phyloP scores from a whole-genome alignment of 257 asterid genomes.

The Nicotiana tabacum region DNA sequence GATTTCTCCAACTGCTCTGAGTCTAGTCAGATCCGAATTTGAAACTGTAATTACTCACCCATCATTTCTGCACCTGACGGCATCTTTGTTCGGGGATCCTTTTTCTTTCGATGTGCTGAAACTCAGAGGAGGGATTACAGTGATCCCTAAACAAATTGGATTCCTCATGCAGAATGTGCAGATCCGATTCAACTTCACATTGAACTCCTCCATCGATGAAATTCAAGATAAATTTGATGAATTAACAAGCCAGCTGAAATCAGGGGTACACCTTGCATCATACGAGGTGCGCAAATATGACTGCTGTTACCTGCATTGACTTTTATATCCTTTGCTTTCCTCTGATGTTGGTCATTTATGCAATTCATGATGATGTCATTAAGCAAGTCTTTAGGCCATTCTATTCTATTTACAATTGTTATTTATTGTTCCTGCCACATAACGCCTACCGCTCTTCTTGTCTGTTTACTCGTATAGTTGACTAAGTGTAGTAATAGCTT shows the following conservation, averaged over 20 bases:
- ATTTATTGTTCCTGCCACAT: not conserved
- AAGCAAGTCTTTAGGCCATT: not conserved
- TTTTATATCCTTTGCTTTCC: not conserved
- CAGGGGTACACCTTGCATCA: constrained; percentile 66
- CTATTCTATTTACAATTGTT: not conserved
- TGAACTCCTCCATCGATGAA: constrained; percentile 80
- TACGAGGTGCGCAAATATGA: constrained; percentile 57
- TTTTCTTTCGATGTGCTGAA: constrained; percentile 70
- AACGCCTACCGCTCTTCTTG: not conserved
- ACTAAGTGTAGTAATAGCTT: not conserved
- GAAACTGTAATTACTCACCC: constrained; percentile 35
- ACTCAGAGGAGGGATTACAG: constrained; percentile 85
- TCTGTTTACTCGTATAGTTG: not conserved
- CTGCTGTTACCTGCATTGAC: not conserved
- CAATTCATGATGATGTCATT: not conserved
- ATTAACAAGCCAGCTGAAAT: constrained; percentile 60
- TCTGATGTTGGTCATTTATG: not conserved
- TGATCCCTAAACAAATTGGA: constrained; percentile 77
- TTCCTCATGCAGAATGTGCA: constrained; percentile 67
- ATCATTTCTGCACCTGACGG: constrained; percentile 46
- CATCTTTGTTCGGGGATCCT: constrained; percentile 75
- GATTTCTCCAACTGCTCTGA: constrained; percentile 36
- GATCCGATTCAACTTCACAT: constrained; percentile 84
- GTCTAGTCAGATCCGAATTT: constrained; percentile 42
- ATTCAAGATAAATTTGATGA: constrained; percentile 56